Conservation (phyloP, 2,329 filamentous ascomycete species). For the Diaporthe ilicicola region DNA sequence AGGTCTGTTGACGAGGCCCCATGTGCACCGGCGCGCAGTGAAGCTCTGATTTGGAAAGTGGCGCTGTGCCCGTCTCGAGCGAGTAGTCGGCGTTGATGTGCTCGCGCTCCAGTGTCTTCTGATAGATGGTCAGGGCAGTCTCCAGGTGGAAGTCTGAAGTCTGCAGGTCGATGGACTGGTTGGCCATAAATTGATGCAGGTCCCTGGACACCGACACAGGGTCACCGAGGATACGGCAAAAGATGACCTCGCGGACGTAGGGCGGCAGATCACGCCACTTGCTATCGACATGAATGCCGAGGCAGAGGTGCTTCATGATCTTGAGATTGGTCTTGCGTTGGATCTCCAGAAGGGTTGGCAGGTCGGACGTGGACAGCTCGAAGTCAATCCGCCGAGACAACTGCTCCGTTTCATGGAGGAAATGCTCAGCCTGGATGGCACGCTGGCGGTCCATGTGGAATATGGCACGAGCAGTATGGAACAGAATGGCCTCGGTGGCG, state of each 20-base stretch:
- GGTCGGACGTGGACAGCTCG: constrained; percentile 43
- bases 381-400: constrained; percentile 45
- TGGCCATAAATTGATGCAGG: constrained; percentile 38
- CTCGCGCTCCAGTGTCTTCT: constrained; percentile 35
- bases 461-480: constrained; percentile 44
- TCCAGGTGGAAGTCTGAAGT: constrained; percentile 42
- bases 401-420: constrained; percentile 39
- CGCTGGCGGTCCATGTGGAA: constrained; percentile 40
- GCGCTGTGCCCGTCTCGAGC: constrained; percentile 32
- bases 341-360: constrained; percentile 38
- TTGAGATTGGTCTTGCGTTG: constrained; percentile 42
- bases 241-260: constrained; percentile 41
- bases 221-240: constrained; percentile 42
- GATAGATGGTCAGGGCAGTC: constrained; percentile 37
- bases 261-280: constrained; percentile 44
- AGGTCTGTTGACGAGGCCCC: constrained; percentile 16
- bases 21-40: constrained; percentile 34
- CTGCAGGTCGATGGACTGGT: constrained; percentile 38
- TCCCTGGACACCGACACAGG: constrained; percentile 37
- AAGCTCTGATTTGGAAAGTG: constrained; percentile 31
- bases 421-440: constrained; percentile 45
- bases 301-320: constrained; percentile 45
- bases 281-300: constrained; percentile 43
- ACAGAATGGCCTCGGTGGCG: constrained; percentile 44
- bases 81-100: constrained; percentile 34